Conservation (phyloP, 108 stramenopile species). For the Stephanodiscus triporus region DNA sequence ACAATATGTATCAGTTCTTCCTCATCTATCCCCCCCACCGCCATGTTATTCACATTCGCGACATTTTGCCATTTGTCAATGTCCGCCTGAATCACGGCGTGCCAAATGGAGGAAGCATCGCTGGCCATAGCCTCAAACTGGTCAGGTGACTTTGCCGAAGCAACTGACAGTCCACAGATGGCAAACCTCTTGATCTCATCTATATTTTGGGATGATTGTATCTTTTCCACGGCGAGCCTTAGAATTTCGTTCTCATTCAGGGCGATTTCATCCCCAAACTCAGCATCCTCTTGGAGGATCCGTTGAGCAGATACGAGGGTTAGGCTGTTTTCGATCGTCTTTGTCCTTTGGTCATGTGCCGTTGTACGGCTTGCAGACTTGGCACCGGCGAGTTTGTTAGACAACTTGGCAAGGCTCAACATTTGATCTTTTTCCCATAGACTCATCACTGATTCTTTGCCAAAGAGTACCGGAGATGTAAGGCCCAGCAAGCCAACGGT, state of each 20-base stretch:
- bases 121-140: slow-evolving; percentile 21
- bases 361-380: background rate
- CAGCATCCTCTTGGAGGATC: slow-evolving; percentile 28
- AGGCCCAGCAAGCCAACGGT: slow-evolving; percentile 16
- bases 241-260: slow-evolving; percentile 32
- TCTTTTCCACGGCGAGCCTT: slow-evolving; percentile 23
- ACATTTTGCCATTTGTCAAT: slow-evolving; percentile 35
- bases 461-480: slow-evolving; percentile 6
- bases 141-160: slow-evolving; percentile 16
- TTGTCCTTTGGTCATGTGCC: background rate
- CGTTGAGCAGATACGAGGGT: slow-evolving; percentile 35
- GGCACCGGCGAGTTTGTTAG: slow-evolving; percentile 23
- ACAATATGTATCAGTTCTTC: slow-evolving; percentile 11
- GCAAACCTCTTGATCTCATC: slow-evolving; percentile 28
- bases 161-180: slow-evolving; percentile 29
- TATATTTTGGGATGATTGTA: slow-evolving; percentile 19
- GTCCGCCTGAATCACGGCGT: slow-evolving; percentile 27
- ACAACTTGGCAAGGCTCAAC: slow-evolving; percentile 43
- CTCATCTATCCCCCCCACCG: slow-evolving; percentile 28
- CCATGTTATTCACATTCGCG: slow-evolving; percentile 20
- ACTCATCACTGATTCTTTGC: slow-evolving; percentile 4
- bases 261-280: slow-evolving; percentile 4
- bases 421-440: slow-evolving; percentile 43
- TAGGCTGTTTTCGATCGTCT: slow-evolving; percentile 25
- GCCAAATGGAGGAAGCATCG: slow-evolving; percentile 31